phyloP scores from a whole-genome alignment of 2,329 filamentous ascomycete genomes.

The Aspergillus transmontanensis region DNA sequence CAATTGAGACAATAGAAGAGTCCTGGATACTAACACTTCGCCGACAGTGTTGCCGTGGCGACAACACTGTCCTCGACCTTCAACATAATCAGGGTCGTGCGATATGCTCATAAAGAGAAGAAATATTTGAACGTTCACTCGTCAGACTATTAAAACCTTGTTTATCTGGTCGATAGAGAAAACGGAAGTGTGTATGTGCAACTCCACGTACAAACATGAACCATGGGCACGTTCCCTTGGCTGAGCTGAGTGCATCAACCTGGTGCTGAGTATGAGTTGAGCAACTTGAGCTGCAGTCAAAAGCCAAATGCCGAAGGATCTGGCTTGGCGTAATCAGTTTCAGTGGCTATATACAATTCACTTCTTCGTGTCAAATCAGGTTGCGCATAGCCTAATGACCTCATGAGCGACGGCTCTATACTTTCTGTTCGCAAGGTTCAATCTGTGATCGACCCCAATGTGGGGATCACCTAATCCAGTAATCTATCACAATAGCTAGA shows the following conservation, averaged over 20 bases:
- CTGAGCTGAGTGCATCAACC: not conserved
- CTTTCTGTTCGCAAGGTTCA: no score
- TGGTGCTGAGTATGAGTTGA: not conserved
- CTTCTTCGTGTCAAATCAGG: not conserved
- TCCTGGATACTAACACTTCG: not conserved
- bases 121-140: not conserved
- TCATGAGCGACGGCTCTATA: not conserved
- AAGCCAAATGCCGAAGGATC: not conserved
- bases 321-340: no score
- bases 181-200: not conserved
- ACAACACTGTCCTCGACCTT: not conserved
- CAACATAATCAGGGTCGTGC: not conserved
- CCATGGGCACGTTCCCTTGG: not conserved
- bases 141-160: not conserved
- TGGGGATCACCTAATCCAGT: not conserved
- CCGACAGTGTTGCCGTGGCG: not conserved
- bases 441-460: not conserved
- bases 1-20: not conserved
- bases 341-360: not conserved
- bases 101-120: not conserved
- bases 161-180: not conserved
- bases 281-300: not conserved
- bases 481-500: not conserved
- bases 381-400: not conserved
- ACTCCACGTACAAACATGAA: not conserved